phyloP scores from a whole-genome alignment of 2,329 filamentous ascomycete genomes.

The Dryadomyces sulphureus region DNA sequence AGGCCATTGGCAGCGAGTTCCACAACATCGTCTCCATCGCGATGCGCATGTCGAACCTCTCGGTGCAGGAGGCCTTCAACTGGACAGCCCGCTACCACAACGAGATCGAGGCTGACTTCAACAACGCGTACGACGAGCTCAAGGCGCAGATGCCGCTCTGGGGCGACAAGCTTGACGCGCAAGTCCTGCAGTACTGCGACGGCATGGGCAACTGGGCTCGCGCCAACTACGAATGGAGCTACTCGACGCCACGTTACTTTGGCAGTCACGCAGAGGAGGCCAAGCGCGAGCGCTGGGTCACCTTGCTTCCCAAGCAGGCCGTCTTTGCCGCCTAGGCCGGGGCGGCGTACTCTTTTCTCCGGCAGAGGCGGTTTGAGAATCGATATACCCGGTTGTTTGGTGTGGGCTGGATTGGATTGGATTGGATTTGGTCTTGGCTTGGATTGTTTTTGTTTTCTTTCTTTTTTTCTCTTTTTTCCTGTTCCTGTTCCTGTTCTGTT shows the following conservation, averaged over 20 bases:
- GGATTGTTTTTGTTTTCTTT: no score
- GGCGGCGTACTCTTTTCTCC: no score
- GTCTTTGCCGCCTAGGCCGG: neutral
- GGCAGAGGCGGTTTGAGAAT: no score
- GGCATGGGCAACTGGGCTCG: constrained; percentile 13
- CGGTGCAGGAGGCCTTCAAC: constrained; percentile 10
- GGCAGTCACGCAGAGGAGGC: constrained; percentile 1
- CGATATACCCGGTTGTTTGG: no score
- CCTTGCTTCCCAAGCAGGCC: neutral
- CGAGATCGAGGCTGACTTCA: constrained; percentile 6
- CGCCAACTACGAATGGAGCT: constrained; percentile 14
- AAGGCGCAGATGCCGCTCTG: constrained; percentile 4
- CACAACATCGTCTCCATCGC: constrained; percentile 18
- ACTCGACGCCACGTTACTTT: constrained; percentile 13
- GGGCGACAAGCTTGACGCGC: constrained; percentile 6
- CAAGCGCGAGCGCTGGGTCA: neutral
- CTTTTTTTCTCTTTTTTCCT: no score
- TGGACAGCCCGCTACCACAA: constrained; percentile 7
- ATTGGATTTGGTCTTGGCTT: no score
- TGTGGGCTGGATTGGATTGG: no score
- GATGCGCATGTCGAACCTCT: constrained; percentile 8
- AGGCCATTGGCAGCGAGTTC: constrained; percentile 13
- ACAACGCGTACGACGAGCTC: constrained; percentile 4
- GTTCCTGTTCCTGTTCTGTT: no score
- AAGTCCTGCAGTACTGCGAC: constrained; percentile 8